Evolutionary conservation across 2,329 filamentous ascomycete genomes (phyloP).

Genomic region (Ascochyta clinopodiicola): DNA sequence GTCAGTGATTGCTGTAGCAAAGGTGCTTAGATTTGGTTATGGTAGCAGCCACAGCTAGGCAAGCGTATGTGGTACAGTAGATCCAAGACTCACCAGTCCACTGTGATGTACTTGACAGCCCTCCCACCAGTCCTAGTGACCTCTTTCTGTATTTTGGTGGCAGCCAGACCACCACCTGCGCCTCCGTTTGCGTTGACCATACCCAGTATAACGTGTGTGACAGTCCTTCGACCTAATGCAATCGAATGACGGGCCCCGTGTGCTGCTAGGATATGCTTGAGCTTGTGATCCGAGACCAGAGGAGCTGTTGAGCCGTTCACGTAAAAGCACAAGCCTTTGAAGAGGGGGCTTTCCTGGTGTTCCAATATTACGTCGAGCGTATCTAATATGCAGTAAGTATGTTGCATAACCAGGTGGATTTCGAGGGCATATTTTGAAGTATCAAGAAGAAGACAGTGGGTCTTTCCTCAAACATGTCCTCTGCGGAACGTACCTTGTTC

Average conservation of each 20-base stretch:
- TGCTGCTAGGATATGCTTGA: conserved; percentile 77
- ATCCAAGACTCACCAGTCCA: conserved; percentile 68
- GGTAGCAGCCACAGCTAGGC: neutral
- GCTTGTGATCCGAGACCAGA: conserved; percentile 80
- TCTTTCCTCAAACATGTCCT: too few relatives aligned
- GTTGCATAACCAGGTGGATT: neutral
- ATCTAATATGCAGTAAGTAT: neutral
- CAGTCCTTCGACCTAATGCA: conserved; percentile 71
- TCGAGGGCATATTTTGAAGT: neutral
- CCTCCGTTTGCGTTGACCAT: conserved; percentile 50
- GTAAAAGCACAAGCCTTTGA: conserved; percentile 76
- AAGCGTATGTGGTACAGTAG: neutral
- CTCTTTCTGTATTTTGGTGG: conserved; percentile 81
- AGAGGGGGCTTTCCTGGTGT: conserved; percentile 58
- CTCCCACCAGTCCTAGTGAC: conserved; percentile 71
- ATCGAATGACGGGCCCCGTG: conserved; percentile 77
- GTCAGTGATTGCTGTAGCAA: conserved; percentile 18
- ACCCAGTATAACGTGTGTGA: conserved; percentile 87
- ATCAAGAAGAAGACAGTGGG: neutral
- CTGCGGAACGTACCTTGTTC: conserved; percentile 10
- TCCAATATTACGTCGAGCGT: conserved; percentile 5
- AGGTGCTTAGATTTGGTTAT: neutral
- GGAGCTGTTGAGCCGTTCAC: conserved; percentile 88
- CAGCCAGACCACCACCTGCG: conserved; percentile 76
- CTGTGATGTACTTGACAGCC: conserved; percentile 78